Conservation (phyloP, 306 rosid species). For the Casuarina equisetifolia region DNA sequence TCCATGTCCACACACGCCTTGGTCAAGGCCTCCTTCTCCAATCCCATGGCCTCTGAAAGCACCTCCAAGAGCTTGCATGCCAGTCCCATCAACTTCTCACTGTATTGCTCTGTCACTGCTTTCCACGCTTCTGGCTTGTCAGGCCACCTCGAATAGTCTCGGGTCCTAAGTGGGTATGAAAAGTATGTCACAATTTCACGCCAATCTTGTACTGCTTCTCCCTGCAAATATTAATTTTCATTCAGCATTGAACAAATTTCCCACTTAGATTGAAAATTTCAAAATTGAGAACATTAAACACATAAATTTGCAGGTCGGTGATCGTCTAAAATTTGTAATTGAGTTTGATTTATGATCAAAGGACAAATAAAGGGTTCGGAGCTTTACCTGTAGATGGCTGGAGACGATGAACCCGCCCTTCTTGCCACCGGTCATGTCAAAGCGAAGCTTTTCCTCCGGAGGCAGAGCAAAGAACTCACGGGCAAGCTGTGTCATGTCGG, state of each 20-base stretch:
- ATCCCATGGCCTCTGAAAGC: constrained; percentile 83
- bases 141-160: constrained; percentile 82
- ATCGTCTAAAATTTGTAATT: too few relatives aligned
- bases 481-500: constrained; percentile 67
- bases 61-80: constrained; percentile 74
- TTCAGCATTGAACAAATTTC: not conserved
- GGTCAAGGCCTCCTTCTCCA: constrained; percentile 68
- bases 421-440: constrained; percentile 89
- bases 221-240: constrained; percentile 38
- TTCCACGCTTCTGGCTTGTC: constrained; percentile 81
- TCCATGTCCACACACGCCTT: constrained; percentile 91
- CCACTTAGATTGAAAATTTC: not conserved
- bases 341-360: not conserved
- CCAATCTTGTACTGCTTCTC: constrained; percentile 76
- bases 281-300: too few relatives aligned
- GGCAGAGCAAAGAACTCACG: constrained; percentile 68
- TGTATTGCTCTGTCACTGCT: constrained; percentile 58
- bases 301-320: too few relatives aligned
- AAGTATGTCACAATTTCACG: constrained; percentile 74
- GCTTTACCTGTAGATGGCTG: constrained; percentile 75
- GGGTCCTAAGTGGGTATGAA: constrained; percentile 51
- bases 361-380: not conserved
- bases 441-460: constrained; percentile 77
- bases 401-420: constrained; percentile 94
- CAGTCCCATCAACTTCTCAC: constrained; percentile 66